These are phyloP conservation scores for Hygrophila difformis DNA, from an alignment of 257 asterid species.

Conservation along the genomic window DNA sequence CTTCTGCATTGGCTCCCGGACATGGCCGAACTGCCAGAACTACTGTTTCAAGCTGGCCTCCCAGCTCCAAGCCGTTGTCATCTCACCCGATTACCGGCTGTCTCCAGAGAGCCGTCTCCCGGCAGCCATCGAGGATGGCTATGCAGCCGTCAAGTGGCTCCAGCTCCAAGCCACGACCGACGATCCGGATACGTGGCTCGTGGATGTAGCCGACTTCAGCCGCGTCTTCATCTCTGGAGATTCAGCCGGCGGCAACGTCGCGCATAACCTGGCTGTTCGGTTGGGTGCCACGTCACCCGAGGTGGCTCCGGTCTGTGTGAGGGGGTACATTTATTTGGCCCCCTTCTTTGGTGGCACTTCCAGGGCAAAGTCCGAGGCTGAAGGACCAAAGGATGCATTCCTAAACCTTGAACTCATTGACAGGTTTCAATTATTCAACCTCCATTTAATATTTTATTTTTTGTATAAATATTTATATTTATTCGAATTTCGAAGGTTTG, in stretches of 20 bases:
- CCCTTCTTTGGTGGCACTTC: conserved; percentile 69
- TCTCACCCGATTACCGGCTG: conserved; percentile 64
- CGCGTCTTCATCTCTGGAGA: conserved; percentile 58
- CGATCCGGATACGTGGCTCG: conserved; percentile 49
- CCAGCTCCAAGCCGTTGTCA: conserved; percentile 45
- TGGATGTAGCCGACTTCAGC: conserved; percentile 40
- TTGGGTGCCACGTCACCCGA: conserved; percentile 36
- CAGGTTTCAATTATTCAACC: conserved; percentile 27
- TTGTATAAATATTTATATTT: too few relatives aligned
- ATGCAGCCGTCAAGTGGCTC: conserved; percentile 57
- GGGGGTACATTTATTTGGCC: conserved; percentile 59
- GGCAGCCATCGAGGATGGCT: conserved; percentile 68
- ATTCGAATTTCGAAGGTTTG: too few relatives aligned
- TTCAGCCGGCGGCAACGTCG: conserved; percentile 74
- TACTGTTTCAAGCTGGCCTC: conserved; percentile 60
- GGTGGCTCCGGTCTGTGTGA: conserved; percentile 51
- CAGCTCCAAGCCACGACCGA: conserved; percentile 34
- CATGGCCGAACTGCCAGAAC: conserved; percentile 83
- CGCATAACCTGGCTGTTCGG: conserved; percentile 53
- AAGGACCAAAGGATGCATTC: conserved; percentile 69
- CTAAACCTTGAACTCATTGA: conserved; percentile 58
- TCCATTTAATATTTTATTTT: not conserved
- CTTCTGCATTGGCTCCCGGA: conserved; percentile 61
- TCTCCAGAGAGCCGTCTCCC: conserved; percentile 74
- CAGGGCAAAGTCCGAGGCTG: conserved; percentile 48